phyloP scores from a whole-genome alignment of 2,329 filamentous ascomycete species.

The Colletotrichum camelliae region DNA sequence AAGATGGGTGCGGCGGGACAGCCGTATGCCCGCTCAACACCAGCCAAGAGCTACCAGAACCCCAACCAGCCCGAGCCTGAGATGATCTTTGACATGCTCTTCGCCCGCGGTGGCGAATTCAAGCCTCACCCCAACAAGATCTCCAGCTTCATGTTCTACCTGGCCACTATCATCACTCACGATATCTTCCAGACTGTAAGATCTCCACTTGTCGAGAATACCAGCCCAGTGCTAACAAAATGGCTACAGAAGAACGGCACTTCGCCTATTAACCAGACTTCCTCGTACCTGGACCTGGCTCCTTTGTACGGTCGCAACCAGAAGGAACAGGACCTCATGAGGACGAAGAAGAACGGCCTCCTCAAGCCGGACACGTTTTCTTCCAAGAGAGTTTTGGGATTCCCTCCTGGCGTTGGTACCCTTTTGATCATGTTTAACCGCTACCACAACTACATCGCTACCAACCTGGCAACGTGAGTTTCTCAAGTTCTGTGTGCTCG shows the following conservation, averaged over 20 bases:
- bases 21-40: slow-evolving; percentile 22
- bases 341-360: slow-evolving; percentile 53
- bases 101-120: slow-evolving; percentile 18
- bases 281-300: slow-evolving; percentile 53
- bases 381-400: slow-evolving; percentile 53
- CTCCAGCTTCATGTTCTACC: slow-evolving; percentile 52
- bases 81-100: slow-evolving; percentile 25
- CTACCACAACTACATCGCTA: slow-evolving; percentile 28
- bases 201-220: neutral
- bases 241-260: slow-evolving; percentile 32
- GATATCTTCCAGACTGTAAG: slow-evolving; percentile 47
- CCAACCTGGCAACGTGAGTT: slow-evolving; percentile 22
- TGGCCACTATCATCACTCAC: slow-evolving; percentile 58
- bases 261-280: slow-evolving; percentile 35
- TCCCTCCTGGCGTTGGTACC: slow-evolving; percentile 58
- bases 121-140: slow-evolving; percentile 42
- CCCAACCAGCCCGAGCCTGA: slow-evolving; percentile 22
- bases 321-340: slow-evolving; percentile 53
- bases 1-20: slow-evolving; percentile 23
- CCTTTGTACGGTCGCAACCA: slow-evolving; percentile 59
- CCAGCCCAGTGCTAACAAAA: slow-evolving; percentile 11
- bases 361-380: slow-evolving; percentile 61
- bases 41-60: slow-evolving; percentile 19
- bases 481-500: neutral
- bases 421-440: slow-evolving; percentile 59